These are phyloP conservation scores for Ettlia oleoabundans DNA, from an alignment of 139 green algal species.

Conservation along the genomic window DNA sequence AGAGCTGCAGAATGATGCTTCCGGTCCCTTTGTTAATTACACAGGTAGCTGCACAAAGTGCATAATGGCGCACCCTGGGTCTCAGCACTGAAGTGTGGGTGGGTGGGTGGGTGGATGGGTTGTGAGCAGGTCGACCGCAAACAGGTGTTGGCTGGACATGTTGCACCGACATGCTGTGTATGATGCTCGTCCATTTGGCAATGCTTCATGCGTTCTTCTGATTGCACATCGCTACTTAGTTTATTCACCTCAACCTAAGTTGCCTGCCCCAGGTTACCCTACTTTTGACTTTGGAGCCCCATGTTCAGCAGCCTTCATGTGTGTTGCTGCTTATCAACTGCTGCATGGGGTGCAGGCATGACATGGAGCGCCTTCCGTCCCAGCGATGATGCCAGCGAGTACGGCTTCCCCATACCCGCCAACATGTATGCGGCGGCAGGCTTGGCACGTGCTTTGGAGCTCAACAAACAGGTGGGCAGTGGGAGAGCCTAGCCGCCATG, in stretches of 20 bases:
- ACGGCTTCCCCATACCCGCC: conserved; percentile 59
- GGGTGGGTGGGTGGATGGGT: not conserved
- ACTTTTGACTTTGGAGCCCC: no score
- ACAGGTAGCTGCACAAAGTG: conserved; percentile 37
- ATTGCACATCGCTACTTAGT: no score
- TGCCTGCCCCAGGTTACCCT: no score
- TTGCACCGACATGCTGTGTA: no score
- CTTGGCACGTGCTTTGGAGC: conserved; percentile 54
- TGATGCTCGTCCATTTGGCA: no score
- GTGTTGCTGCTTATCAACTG: not conserved
- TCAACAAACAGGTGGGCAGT: conserved; percentile 49
- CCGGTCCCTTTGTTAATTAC: conserved; percentile 30
- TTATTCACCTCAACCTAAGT: no score
- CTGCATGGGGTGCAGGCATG: conserved; percentile 58
- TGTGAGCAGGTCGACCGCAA: no score
- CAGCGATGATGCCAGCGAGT: conserved; percentile 60
- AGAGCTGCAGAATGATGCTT: conserved; percentile 55
- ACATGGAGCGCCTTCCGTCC: conserved; percentile 69
- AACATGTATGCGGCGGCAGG: conserved; percentile 57
- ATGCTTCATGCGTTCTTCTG: no score
- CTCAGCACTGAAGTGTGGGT: no score
- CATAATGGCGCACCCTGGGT: no score
- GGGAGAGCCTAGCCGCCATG: not conserved
- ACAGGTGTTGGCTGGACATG: no score
- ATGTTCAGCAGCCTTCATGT: not conserved